Base-by-base conservation (phyloP, 2,329 filamentous ascomycete species). In the Verticillium nubilum region DNA sequence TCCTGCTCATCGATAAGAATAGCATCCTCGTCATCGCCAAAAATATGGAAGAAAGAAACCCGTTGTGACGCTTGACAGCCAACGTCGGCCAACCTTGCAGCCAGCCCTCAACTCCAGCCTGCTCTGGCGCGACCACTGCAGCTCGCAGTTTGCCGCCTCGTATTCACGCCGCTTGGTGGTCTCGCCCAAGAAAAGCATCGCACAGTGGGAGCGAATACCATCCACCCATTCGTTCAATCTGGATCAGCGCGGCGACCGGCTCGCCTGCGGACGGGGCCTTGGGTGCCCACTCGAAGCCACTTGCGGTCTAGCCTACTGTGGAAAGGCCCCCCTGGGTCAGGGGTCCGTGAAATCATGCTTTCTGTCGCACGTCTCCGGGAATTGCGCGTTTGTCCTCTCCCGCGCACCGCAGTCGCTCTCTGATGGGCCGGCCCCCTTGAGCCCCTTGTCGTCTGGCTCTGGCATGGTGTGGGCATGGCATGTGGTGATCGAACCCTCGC, bases 371-470 rank as follows among this genome's bases (percentile, higher is more conserved):
- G n/a, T 31, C 52, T 31, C 52, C 52, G n/a, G 33, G 17, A 54
- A 54, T 15, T 64, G 57, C 64, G 59, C 33, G 26, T 60, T 3
- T 55, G 60, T 63, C 29, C 6, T 13, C 6, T 57, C 4, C n/a
- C 55, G 62, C 60, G 57, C 31, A 60, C 58, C 63, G 26, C 3
- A 59, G 15, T 5, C 25, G 19, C 47, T 58, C 19, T 15, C 29
- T 5, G 5, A 12, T 25, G 7, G n/a, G 19, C n/a, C n/a, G n/a
- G n/a, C 12, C 33, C 33, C 19, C 42, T 23, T 10, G 19, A 23
- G 42, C 42, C 42, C 42, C 42, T 12, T 50, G 42, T 50, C 19
- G n/a, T 19, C 42, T 9, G n/a, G 23, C 19, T 23, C 42, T 50
- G n/a, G 42, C 19, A 23, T 10, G n/a, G n/a, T 23, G 42, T 50